phyloP scores from a whole-genome alignment of 106 monocot genomes.

The Phalaenopsis aphrodite region DNA sequence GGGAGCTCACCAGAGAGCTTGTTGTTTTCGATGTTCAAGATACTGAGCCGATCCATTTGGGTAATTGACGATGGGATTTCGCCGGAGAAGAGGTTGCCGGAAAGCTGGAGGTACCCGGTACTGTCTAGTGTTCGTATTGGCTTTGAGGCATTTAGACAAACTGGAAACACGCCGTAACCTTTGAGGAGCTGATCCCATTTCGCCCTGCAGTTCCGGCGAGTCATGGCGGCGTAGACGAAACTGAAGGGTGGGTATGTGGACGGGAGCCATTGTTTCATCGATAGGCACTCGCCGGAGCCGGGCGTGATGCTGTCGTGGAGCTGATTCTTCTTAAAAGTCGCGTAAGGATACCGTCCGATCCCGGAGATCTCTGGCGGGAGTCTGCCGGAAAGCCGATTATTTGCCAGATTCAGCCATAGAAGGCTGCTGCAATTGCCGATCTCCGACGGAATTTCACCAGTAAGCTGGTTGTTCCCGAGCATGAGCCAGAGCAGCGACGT shows the following conservation, averaged over 20 bases:
- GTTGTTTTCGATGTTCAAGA: conserved; percentile 51
- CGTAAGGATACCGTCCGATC: conserved; percentile 42
- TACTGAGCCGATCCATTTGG: conserved; percentile 32
- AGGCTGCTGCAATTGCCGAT: conserved; percentile 76
- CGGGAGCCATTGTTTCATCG: conserved; percentile 74
- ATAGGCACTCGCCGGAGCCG: conserved; percentile 61
- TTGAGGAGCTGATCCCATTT: conserved; percentile 43
- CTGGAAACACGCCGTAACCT: conserved; percentile 47
- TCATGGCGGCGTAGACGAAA: conserved; percentile 62
- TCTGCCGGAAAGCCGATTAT: conserved; percentile 43
- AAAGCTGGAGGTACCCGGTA: conserved; percentile 65
- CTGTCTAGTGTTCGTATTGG: conserved; percentile 22
- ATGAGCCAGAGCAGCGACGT: conserved; percentile 69
- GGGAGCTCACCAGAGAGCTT: conserved; percentile 42
- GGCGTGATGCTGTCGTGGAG: neutral
- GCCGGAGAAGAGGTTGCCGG: conserved; percentile 57
- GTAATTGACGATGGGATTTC: conserved; percentile 55
- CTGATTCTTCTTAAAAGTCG: conserved; percentile 57
- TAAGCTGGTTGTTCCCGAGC: conserved; percentile 51
- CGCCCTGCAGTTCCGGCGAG: conserved; percentile 42
- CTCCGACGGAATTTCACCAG: conserved; percentile 68
- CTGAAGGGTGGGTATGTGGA: conserved; percentile 73
- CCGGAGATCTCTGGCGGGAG: conserved; percentile 51
- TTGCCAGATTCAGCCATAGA: conserved; percentile 75
- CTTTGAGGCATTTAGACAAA: conserved; percentile 43